Base-by-base conservation (phyloP, 1,284 basidiomycete genomes). In the Takashimella koratensis region DNA sequence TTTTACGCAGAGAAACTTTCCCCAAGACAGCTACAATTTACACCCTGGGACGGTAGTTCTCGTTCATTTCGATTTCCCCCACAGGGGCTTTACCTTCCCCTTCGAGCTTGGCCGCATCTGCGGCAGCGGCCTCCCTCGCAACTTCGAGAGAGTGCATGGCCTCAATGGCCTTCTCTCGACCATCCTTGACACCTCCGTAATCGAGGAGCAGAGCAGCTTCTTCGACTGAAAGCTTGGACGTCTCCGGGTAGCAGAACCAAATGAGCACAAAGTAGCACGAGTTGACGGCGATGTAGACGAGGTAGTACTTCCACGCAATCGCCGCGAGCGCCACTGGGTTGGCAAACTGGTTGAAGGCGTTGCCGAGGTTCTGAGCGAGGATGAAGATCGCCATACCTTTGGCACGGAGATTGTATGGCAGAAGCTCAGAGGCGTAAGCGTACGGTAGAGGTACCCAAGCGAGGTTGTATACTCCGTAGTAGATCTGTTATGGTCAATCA, bases 181-280 rank as follows among this genome's bases (percentile, higher is more conserved):
- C 51, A 13, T 50, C 51, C 30, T 57, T 53, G 22, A 47, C 55
- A n/a, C 57, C 58, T 36, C 30, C 10, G 22, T 50, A 48, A 49
- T 65, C 63, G 56, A 61, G 63, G 13, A 64, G 49, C 12, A 56
- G 25, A 10, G 57, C 39, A 13, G 59, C 56, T 46, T 64, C 65
- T 47, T 63, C 67, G 43, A 66, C 56, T 19, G 67, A 59, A 8
- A 69, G 46, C 11, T 60, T 54, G 21, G 60, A 62, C 8, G 67
- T 73, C 49, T 73, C 70, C 10, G 63, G 64, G 60, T 64, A 68
- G 55, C 49, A 52, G 49, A 71, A 61, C 49, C 57, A 63, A 43
- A 65, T 58, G 20, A 61, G 39, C 45, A 59, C 26, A 25, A 63
- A 27, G 43, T 45, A 53, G 40, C 54, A 43, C 3, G 49, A 22